Percentiles rank a stretch among this genome's conserved stretches.
phyloP scores from a whole-genome alignment of 306 rosid species.

The Rubus parviflorus region DNA sequence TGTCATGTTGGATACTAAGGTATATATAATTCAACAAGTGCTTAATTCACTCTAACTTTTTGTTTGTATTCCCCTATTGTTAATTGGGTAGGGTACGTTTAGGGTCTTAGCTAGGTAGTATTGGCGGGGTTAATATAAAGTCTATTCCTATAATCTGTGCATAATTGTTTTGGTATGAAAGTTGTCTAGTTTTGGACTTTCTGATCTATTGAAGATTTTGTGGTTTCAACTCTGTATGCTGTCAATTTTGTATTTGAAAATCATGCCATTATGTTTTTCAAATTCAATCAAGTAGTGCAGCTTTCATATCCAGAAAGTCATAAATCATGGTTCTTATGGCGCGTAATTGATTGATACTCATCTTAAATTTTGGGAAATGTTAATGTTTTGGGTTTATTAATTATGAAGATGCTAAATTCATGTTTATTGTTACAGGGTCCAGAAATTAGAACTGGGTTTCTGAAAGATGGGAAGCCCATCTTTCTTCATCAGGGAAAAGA shows the following conservation, averaged over 20 bases:
- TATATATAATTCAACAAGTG: not conserved
- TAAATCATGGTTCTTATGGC: not conserved
- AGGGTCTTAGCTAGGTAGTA: not conserved
- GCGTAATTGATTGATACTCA: not conserved
- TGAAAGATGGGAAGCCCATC: conserved; percentile 74
- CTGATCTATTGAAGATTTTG: too few relatives aligned
- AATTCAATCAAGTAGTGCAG: not conserved
- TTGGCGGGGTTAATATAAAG: not conserved
- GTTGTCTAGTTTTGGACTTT: not conserved
- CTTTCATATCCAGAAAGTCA: not conserved
- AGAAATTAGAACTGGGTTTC: conserved; percentile 93
- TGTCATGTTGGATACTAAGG: conserved; percentile 28
- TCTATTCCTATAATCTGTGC: not conserved
- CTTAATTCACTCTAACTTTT: not conserved
- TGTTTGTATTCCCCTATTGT: not conserved
- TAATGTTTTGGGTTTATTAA: not conserved
- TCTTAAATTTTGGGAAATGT: not conserved
- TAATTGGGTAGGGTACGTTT: not conserved
- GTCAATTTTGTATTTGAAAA: not conserved
- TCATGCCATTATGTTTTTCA: not conserved
- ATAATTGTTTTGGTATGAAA: not conserved
- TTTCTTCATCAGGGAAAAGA: conserved; percentile 68
- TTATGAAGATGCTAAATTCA: not conserved
- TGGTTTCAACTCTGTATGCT: not conserved
- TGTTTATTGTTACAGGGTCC: conserved; percentile 59